Evolutionary conservation across 1,284 basidiomycete genomes (phyloP), one percentile per base, ranked within the genome.

Genomic region (Ustilago crameri): DNA sequence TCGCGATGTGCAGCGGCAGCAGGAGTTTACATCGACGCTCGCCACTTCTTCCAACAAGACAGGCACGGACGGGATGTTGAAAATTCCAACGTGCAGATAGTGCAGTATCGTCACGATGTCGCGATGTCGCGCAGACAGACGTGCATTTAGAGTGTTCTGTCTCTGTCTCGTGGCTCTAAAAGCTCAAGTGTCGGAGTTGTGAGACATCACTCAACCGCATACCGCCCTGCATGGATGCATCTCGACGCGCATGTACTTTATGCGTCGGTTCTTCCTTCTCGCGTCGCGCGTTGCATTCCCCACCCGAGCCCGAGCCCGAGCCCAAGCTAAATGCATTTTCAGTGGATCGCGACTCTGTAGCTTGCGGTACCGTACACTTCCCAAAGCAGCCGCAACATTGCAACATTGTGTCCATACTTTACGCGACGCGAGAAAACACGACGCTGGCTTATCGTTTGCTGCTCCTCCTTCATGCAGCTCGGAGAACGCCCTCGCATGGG

Each of bases 401-500:
- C 23, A 34, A 15, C 24, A 17, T 17, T 22, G 14, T n/a, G 38
- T 18, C 5, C 15, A 15, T 23, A 47, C 44, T 56, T 56, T 56
- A 56, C 54, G 54, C 54, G 49, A 51, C 44, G 56, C 49, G 49
- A 55, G 27, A 37, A 26, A 22, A 44, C 30, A 30, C 30, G 30
- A 30, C 30, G 30, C 30, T 30, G 30, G 30, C 30, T 30, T 30
- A 30, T 30, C 30, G 30, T 12, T 30, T 30, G 30, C 30, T 30
- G 7, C 30, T 30, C 12, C 30, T 30, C 30, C 30, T 30, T 10
- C n/a, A 47, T 49, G 49, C 60, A 49, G 44, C 60, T 63, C 60
- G 60, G 60, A 57, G 53, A 63, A 63, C 20, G 37, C 32, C 49
- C 54, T 63, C 35, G 60, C 60, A 63, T 63, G 60, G 54, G 60